A percentile compares a stretch with the other conserved stretches of the same genome.
Conservation (phyloP, 2,329 filamentous ascomycete genomes). For the Ophiostoma pallidulum region DNA sequence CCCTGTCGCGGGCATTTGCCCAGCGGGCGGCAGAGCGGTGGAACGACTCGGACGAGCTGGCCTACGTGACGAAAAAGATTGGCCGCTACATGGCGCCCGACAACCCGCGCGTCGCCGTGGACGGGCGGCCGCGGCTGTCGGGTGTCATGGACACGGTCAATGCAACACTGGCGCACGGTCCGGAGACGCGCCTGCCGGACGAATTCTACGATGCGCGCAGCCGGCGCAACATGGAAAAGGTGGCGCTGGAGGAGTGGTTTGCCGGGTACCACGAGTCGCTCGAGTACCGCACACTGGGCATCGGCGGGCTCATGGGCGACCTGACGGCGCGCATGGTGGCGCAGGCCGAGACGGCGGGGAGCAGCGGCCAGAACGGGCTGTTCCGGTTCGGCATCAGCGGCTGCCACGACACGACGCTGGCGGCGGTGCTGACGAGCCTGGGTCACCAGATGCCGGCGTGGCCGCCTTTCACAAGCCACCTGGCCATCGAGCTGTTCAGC, state of each 20-base stretch:
- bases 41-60: conserved; percentile 73
- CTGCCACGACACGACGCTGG: conserved; percentile 91
- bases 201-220: conserved; percentile 79
- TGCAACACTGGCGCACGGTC: conserved; percentile 74
- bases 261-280: conserved; percentile 70
- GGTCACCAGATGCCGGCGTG: conserved; percentile 67
- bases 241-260: conserved; percentile 90
- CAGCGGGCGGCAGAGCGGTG: conserved; percentile 61
- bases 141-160: conserved; percentile 95
- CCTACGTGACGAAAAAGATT: conserved; percentile 66
- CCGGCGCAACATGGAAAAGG: conserved; percentile 59
- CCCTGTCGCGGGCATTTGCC: conserved; percentile 60
- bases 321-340: conserved; percentile 66
- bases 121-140: conserved; percentile 71
- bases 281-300: conserved; percentile 84
- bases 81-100: conserved; percentile 77
- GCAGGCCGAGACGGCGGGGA: conserved; percentile 41
- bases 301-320: conserved; percentile 77
- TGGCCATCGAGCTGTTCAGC: conserved; percentile 90
- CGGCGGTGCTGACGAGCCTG: conserved; percentile 64
- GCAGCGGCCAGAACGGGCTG: conserved; percentile 21
- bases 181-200: conserved; percentile 64
- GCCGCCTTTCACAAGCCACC: conserved; percentile 89
- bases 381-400: conserved; percentile 73
- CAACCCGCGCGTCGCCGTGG: conserved; percentile 62